Conservation (phyloP, 805 yeast genomes). For the Pichia heedii region DNA sequence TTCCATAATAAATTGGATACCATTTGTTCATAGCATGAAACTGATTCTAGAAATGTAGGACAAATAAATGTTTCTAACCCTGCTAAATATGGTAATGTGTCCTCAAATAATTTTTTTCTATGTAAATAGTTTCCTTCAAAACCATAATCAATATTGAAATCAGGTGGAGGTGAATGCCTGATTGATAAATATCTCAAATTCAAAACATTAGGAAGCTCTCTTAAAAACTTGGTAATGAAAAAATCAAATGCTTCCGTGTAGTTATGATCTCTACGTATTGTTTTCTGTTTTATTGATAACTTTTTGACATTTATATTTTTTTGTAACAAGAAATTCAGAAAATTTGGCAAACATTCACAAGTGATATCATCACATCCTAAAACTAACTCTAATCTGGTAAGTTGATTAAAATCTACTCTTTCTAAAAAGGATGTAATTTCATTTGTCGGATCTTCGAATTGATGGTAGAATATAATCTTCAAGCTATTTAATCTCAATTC, state of each 20-base stretch:
- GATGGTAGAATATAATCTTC: slow-evolving; percentile 38
- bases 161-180: slow-evolving; percentile 49
- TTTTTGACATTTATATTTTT: slow-evolving; percentile 25
- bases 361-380: slow-evolving; percentile 44
- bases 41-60: slow-evolving; percentile 51
- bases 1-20: slow-evolving; percentile 70
- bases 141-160: slow-evolving; percentile 53
- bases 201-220: slow-evolving; percentile 26
- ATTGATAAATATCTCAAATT: slow-evolving; percentile 37
- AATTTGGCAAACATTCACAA: slow-evolving; percentile 38
- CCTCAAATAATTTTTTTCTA: slow-evolving; percentile 43
- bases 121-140: slow-evolving; percentile 67
- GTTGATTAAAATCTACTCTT: slow-evolving; percentile 19
- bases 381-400: slow-evolving; percentile 40
- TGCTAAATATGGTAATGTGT: slow-evolving; percentile 37
- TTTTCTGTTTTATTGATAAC: slow-evolving; percentile 29
- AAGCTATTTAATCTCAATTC: slow-evolving; percentile 25
- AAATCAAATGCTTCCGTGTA: slow-evolving; percentile 50
- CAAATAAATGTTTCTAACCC: slow-evolving; percentile 38
- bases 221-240: slow-evolving; percentile 33
- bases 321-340: slow-evolving; percentile 22
- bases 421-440: slow-evolving; percentile 18
- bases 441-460: slow-evolving; percentile 28
- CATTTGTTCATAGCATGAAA: slow-evolving; percentile 61
- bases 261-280: slow-evolving; percentile 32